Conservation (phyloP, 371 early-diverging fungal species). For the Sporodiniella umbellata region DNA sequence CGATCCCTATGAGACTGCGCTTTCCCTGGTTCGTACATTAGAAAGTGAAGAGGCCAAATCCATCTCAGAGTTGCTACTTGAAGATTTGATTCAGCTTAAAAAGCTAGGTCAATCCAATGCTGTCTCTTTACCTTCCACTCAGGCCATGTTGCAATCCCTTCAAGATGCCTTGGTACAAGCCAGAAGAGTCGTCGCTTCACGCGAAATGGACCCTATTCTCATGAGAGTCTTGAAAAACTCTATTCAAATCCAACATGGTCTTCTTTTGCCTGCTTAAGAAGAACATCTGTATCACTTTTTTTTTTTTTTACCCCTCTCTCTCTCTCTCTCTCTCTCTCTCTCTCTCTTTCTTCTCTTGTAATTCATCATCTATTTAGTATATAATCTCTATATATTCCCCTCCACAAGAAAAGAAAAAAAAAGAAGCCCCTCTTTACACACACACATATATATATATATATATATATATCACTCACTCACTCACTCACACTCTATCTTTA, state of each 20-base stretch:
- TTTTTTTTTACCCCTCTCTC: no score
- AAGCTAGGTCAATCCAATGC: conserved; percentile 5
- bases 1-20: conserved; percentile 29
- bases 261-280: neutral
- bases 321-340: no score
- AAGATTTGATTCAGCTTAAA: conserved; percentile 29
- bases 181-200: conserved; percentile 1
- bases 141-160: conserved; percentile 4
- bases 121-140: conserved; percentile 3
- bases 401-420: no score
- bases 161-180: conserved; percentile 14
- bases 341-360: no score
- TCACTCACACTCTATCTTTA: no score
- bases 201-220: neutral
- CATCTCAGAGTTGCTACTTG: conserved; percentile 26
- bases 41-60: conserved; percentile 30
- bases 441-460: no score
- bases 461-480: no score
- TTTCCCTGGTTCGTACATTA: conserved; percentile 26
- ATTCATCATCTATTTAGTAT: no score
- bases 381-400: no score
- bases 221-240: neutral
- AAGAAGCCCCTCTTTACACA: no score
- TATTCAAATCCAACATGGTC: neutral
- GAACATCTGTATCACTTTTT: no score